phyloP scores from a whole-genome alignment of 257 asterid species.

The Scutellaria galericulata region DNA sequence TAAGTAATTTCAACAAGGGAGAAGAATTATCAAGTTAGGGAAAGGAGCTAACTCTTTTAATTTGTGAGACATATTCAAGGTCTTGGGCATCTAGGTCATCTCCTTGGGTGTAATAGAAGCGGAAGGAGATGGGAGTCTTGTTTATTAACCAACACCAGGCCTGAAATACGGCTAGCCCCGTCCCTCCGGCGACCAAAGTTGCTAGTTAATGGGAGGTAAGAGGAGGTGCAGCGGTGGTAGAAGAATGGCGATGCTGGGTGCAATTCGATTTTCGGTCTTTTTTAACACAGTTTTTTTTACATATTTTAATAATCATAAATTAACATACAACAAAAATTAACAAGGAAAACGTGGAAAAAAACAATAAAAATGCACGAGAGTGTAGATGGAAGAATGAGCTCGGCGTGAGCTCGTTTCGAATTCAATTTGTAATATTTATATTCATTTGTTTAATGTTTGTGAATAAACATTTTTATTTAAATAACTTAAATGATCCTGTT shows the following conservation, averaged over 20 bases:
- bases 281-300: no score
- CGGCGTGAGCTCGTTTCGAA: no score
- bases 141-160: slow-evolving; percentile 47
- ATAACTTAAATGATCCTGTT: no score
- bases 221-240: slow-evolving; percentile 30
- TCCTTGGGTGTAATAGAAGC: slow-evolving; percentile 35
- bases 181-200: slow-evolving; percentile 32
- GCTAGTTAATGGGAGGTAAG: slow-evolving; percentile 17
- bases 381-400: no score
- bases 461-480: no score
- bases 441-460: no score
- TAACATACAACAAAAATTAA: no score
- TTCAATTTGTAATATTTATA: no score
- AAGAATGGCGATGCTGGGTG: slow-evolving; percentile 21
- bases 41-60: slow-evolving; percentile 55
- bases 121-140: slow-evolving; percentile 48
- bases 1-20: neutral
- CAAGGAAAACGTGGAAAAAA: no score
- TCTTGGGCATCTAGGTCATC: slow-evolving; percentile 61
- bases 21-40: neutral
- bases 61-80: slow-evolving; percentile 74
- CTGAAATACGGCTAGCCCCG: slow-evolving; percentile 34
- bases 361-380: no score
- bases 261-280: no score
- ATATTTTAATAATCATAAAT: no score